Conservation (phyloP, 2,329 filamentous ascomycete species). For the Chlorencoelia australis region DNA sequence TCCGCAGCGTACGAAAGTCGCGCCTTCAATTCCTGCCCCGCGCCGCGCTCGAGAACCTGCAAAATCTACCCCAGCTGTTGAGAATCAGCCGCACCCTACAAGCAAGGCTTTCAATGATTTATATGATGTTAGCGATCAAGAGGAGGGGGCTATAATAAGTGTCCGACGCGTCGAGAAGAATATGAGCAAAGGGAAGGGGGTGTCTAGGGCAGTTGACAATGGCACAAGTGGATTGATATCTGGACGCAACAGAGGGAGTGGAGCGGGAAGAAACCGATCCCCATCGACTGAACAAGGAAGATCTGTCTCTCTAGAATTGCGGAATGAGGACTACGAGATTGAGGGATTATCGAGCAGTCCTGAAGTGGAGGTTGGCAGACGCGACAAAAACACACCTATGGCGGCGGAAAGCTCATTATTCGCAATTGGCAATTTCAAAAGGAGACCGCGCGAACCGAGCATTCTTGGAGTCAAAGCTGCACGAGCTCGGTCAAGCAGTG, state of each 20-base stretch:
- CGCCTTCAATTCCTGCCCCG: constrained; percentile 21
- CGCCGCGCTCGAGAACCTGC: constrained; percentile 12
- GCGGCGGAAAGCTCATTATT: constrained; percentile 29
- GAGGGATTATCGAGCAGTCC: constrained; percentile 21
- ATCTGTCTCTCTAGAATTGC: neutral
- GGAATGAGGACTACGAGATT: constrained; percentile 1
- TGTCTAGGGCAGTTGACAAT: neutral
- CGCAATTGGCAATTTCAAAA: constrained; percentile 44
- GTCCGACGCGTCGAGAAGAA: constrained; percentile 13
- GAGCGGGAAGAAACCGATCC: neutral
- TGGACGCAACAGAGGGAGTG: neutral
- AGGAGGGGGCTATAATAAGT: constrained; percentile 10
- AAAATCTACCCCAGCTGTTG: constrained; percentile 7
- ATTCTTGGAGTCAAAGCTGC: constrained; percentile 18
- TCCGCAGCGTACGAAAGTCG: constrained; percentile 27
- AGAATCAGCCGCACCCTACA: constrained; percentile 5
- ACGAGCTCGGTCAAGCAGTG: constrained; percentile 24
- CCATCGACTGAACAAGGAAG: neutral
- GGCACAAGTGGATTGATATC: neutral
- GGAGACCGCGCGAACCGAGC: constrained; percentile 41
- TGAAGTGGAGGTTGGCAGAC: constrained; percentile 22
- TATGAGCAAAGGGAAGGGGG: constrained; percentile 14
- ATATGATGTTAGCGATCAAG: constrained; percentile 25
- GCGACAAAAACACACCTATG: constrained; percentile 15
- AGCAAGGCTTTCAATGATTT: constrained; percentile 19